phyloP scores from a whole-genome alignment of 164 flowering plant species.

The Aristolochia contorta region DNA sequence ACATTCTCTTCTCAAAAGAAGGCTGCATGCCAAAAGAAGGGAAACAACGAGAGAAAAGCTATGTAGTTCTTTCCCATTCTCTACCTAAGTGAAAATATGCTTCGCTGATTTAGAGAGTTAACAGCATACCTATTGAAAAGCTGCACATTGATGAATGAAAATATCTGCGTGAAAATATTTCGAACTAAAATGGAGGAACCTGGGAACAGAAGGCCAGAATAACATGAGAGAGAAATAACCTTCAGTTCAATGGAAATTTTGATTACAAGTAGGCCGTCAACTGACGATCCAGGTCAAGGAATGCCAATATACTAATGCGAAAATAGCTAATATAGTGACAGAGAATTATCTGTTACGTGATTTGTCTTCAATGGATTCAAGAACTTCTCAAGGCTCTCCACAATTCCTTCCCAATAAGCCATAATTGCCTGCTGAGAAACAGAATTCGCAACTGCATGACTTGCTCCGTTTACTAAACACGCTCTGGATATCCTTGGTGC shows the following conservation, averaged over 20 bases:
- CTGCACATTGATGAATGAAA: slow-evolving; percentile 98
- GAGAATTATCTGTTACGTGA: slow-evolving; percentile 55
- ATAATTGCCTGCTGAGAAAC: slow-evolving; percentile 89
- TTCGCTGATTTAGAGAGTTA: not conserved
- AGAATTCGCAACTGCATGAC: slow-evolving; percentile 66
- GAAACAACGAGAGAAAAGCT: slow-evolving; percentile 3
- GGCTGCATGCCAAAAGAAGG: slow-evolving; percentile 53
- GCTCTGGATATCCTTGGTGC: slow-evolving; percentile 99
- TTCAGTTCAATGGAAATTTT: too few species aligned
- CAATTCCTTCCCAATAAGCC: slow-evolving; percentile 99
- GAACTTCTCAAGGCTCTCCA: slow-evolving; percentile 81
- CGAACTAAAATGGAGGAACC: slow-evolving; percentile 98
- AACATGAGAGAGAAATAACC: not conserved
- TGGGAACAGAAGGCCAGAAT: slow-evolving; percentile 15
- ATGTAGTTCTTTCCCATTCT: too few species aligned
- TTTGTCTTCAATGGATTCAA: slow-evolving; percentile 71
- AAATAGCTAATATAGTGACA: slow-evolving; percentile 1
- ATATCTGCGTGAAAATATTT: slow-evolving; percentile 93
- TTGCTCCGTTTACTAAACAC: slow-evolving; percentile 89
- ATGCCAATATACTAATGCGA: not conserved
- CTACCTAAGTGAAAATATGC: not conserved
- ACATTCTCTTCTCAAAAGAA: slow-evolving; percentile 89
- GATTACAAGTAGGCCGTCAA: not conserved
- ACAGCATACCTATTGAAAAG: slow-evolving; percentile 79
- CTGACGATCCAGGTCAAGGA: not conserved